Evolutionary conservation across 2,329 filamentous ascomycete species (phyloP).

Genomic region (Botrytis porri): DNA sequence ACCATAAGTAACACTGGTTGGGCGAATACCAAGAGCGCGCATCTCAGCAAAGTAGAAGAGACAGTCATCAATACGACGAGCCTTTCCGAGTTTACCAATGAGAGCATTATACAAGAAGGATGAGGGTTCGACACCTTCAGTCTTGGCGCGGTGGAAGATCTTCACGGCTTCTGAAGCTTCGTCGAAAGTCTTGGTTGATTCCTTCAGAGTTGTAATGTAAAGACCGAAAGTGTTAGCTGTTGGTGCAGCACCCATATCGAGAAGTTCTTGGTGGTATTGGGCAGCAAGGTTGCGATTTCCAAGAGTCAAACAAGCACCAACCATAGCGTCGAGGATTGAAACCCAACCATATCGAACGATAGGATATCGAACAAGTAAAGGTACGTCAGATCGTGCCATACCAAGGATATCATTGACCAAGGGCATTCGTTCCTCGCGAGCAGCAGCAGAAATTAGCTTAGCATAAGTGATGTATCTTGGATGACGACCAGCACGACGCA

Average conservation of each 20-base stretch:
- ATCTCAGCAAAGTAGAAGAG: conserved; percentile 98
- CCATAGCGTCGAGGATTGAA: conserved; percentile 93
- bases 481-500: conserved; percentile 86
- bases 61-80: conserved; percentile 95
- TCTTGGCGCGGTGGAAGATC: conserved; percentile 91
- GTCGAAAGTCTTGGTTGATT: conserved; percentile 95
- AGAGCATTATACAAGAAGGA: conserved; percentile 98
- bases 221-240: conserved; percentile 97
- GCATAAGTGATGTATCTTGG: conserved; percentile 95
- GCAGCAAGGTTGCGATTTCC: conserved; percentile 78
- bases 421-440: conserved; percentile 77
- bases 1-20: conserved; percentile 95
- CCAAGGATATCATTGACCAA: conserved; percentile 81
- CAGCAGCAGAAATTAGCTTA: conserved; percentile 87
- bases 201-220: conserved; percentile 98
- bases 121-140: conserved; percentile 90
- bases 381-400: conserved; percentile 87
- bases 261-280: conserved; percentile 85
- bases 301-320: conserved; percentile 81
- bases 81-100: conserved; percentile 97
- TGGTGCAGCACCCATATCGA: conserved; percentile 85
- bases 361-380: conserved; percentile 77
- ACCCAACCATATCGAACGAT: conserved; percentile 94
- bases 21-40: conserved; percentile 87
- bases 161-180: conserved; percentile 95